Base-by-base conservation (phyloP, 495 filamentous ascomycete genomes). In the Eremomyces bilateralis region DNA sequence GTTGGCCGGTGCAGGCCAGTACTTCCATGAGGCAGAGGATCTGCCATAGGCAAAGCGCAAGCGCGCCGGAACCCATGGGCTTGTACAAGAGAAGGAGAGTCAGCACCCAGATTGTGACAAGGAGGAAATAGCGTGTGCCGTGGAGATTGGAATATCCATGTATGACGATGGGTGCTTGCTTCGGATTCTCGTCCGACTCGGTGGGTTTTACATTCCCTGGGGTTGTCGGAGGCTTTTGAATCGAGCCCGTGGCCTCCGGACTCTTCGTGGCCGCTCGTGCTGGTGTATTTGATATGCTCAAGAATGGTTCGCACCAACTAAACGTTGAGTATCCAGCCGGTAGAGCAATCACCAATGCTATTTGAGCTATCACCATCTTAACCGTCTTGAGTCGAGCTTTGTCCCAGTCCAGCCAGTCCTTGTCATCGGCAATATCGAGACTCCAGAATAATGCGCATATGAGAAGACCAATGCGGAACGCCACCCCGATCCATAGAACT, bases 111-210 rank as follows among this genome's bases (percentile, higher is more conserved):
- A 77, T 79, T 46, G 74, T 53, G 2, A 83, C 67, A 0, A 99
- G 65, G 27, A 93, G 64, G 45, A 88, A 76, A 57, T 85, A 95
- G 27, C 83, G 76, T 0, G 82, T 77, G 31, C 90, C 88, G 53
- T 95, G 73, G 31, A 80, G 64, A 50, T 99, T 99, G 43, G 76
- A 80, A 50, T 84, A 92, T 24, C 88, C 88, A 16, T 88, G 65
- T 39, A 97, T 76, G 37, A 59, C 44, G 37, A 51, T 34, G 32
- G 43, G 31, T 31, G 37, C 35, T 24, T 35, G 44, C 34, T 20
- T 38, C 33, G 36, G 29, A 27, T 19, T 21, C n/a, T 8, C 17
- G 2, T 38, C 29, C 21, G 42, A 12, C 13, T 36, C 32, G 13
- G 24, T 19, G 4, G 10, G 4, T 12, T 20, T 41, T 0, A 21